These are phyloP conservation scores for Sonneratia caseolaris DNA, from an alignment of 345 rosid species.

Conservation along the genomic window DNA sequence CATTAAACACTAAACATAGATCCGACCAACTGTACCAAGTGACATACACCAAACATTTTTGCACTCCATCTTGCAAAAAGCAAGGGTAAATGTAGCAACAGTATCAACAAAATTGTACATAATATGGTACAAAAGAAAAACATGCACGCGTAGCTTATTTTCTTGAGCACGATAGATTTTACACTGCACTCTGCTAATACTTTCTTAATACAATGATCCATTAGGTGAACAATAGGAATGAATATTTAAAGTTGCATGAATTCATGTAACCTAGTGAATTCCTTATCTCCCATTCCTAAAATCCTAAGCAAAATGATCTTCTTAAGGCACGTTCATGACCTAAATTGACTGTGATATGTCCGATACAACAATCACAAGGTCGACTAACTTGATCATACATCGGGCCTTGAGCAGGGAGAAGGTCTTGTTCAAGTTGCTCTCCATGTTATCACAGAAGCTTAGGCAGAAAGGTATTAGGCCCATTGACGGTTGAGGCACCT, in stretches of 20 bases:
- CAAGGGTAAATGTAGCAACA: too few species aligned
- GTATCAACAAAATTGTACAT: too few species aligned
- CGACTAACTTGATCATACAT: slow-evolving; percentile 95
- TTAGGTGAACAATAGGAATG: background rate
- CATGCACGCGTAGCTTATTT: too few species aligned
- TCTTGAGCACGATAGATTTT: background rate
- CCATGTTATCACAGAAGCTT: slow-evolving; percentile 92
- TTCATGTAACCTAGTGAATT: background rate
- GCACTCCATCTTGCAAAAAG: too few species aligned
- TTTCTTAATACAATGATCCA: background rate
- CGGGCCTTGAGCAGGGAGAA: slow-evolving; percentile 89
- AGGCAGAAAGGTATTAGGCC: slow-evolving; percentile 95
- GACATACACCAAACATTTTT: too few species aligned
- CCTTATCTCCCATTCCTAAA: background rate
- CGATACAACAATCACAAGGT: slow-evolving; percentile 88
- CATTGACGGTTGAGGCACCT: slow-evolving; percentile 89
- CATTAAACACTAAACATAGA: too few species aligned
- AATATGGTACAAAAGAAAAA: too few species aligned
- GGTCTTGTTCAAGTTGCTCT: slow-evolving; percentile 77
- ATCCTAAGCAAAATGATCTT: background rate
- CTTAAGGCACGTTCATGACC: slow-evolving; percentile 81
- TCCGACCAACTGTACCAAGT: too few species aligned
- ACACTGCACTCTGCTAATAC: background rate
- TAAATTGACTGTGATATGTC: slow-evolving; percentile 95
- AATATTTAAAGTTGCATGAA: background rate